phyloP scores from a whole-genome alignment of 148 eudicot genomes.

The Rhododendron molle region DNA sequence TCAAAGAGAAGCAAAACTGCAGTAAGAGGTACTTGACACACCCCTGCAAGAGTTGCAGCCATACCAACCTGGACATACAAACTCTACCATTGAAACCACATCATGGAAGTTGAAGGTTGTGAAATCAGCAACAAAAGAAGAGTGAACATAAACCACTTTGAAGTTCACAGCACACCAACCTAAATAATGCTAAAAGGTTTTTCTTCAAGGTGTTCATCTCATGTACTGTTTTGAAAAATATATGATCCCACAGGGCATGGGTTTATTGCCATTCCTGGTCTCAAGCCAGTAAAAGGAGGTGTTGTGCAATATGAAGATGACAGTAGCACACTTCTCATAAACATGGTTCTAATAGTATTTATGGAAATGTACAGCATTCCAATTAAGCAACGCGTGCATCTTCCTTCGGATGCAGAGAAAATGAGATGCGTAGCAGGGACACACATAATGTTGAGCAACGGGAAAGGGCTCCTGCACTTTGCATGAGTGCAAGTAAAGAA shows the following conservation, averaged over 20 bases:
- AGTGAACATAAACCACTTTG: background rate
- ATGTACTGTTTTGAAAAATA: background rate
- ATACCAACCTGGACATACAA: slow-evolving; percentile 71
- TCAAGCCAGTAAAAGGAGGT: background rate
- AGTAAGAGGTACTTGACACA: slow-evolving; percentile 90
- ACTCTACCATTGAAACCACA: background rate
- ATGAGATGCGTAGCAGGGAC: background rate
- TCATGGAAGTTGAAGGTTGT: slow-evolving; percentile 1
- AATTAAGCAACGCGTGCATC: background rate
- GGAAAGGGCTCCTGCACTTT: background rate
- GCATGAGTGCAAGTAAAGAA: background rate
- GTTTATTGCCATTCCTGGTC: background rate
- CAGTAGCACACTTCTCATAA: background rate
- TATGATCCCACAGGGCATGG: background rate
- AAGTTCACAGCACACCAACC: background rate
- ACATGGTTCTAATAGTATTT: background rate
- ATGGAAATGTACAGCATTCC: background rate
- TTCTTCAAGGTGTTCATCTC: background rate
- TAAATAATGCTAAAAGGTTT: background rate
- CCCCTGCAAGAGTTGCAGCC: slow-evolving; percentile 99
- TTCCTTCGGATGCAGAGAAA: background rate
- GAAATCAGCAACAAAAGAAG: slow-evolving; percentile 4
- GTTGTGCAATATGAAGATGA: background rate
- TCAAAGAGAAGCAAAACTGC: slow-evolving; percentile 92
- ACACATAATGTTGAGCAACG: background rate